Conservation (phyloP, 495 filamentous ascomycete genomes). For the Darksidea phi region DNA sequence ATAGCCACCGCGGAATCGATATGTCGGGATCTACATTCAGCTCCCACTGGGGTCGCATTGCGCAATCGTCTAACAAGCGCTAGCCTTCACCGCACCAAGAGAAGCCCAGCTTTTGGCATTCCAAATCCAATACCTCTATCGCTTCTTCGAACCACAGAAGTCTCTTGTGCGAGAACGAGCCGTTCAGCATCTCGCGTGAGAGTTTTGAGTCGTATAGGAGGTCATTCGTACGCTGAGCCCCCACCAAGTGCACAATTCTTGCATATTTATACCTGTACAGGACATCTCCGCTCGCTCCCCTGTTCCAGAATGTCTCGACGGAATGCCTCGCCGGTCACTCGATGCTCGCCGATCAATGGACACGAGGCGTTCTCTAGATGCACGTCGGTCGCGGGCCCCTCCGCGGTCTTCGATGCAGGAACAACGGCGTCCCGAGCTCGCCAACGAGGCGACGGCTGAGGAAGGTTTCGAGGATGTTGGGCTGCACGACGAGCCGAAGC, state of each 20-base stretch:
- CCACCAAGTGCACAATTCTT: conserved; percentile 7
- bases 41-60: no score
- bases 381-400: conserved; percentile 55
- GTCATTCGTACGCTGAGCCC: conserved; percentile 72
- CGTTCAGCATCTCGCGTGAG: conserved; percentile 94
- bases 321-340: conserved; percentile 68
- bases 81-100: conserved; percentile 83
- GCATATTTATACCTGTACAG: conserved; percentile 47
- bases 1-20: not conserved
- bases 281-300: conserved; percentile 92
- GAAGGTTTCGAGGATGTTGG: conserved; percentile 90
- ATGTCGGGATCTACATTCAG: not conserved
- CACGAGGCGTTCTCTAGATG: conserved; percentile 75
- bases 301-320: conserved; percentile 51
- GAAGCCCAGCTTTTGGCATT: conserved; percentile 73
- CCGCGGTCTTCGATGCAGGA: conserved; percentile 49
- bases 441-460: conserved; percentile 47
- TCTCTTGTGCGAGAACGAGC: conserved; percentile 74
- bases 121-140: conserved; percentile 62
- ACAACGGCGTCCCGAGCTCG: conserved; percentile 39
- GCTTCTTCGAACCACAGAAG: conserved; percentile 64
- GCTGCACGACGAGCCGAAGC: conserved; percentile 68
- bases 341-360: conserved; percentile 62
- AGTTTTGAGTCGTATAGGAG: conserved; percentile 97
- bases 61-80: conserved; percentile 25